Evolutionary conservation across 1,139 yeast species (phyloP), one percentile per base, ranked within the genome.

Genomic region (Kodamaea alishanica): DNA sequence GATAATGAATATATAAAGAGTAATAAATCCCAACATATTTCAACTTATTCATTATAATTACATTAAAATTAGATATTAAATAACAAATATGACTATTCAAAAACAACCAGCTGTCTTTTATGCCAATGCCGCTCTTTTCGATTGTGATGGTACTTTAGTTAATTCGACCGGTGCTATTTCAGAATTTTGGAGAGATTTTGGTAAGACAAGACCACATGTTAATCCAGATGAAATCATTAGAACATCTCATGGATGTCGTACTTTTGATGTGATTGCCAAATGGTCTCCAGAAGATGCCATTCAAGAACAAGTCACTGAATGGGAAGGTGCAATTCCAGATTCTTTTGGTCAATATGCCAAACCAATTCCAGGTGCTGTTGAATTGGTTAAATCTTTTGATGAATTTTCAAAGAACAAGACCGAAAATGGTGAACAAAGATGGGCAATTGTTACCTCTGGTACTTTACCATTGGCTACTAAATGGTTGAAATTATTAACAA

Each of bases 401-500:
- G 50, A 65, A 34, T 58, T 52, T 41, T 70, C 76, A 38, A 67
- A 49, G 50, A 52, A 55, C 37, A 40, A 58, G 63, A 78, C 73
- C 55, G 74, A 60, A 45, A 61, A 61, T 56, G 67, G 67, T 45
- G 45, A 62, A 50, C 77, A 71, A 56, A 68, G 77, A 60, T 84
- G 90, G 89, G 90, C 89, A 44, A 84, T 86, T 56, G 95, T 86
- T 45, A 86, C 95, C 28, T 81, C 89, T 31, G 95, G 95, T 50
- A 82, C 92, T 42, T 70, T 73, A 50, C 83, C 79, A 32, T 74
- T 86, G 68, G 95, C 95, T 38, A 70, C 81, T 48, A 79, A 82
- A 53, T 87, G 95, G 94, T 79, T 86, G 57, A 73, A 75, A 55
- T 73, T 83, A 55, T 73, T 84, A 58, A 70, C 77, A 42, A 74